Evolutionary conservation across 2,329 filamentous ascomycete species (phyloP).

Genomic region (Cytospora mali): DNA sequence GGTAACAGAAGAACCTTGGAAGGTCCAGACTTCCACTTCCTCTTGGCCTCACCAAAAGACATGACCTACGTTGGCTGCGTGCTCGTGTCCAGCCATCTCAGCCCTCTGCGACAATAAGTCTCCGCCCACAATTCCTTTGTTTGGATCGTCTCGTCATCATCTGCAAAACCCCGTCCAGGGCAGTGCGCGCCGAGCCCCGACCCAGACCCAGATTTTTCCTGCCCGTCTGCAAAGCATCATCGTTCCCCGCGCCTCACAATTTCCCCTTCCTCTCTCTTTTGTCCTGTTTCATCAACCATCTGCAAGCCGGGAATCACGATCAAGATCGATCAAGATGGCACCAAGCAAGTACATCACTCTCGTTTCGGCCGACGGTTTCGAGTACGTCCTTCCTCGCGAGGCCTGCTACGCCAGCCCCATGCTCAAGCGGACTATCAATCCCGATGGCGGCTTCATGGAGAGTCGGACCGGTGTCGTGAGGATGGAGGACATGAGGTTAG

Average conservation of each 20-base stretch:
- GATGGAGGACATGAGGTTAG: conserved; percentile 76
- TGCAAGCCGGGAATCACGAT: background rate
- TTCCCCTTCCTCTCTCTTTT: background rate
- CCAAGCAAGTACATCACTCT: conserved; percentile 74
- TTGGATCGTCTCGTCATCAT: background rate
- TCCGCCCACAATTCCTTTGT: background rate
- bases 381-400: conserved; percentile 74
- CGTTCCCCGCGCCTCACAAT: background rate
- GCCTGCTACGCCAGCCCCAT: conserved; percentile 70
- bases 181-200: background rate
- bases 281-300: background rate
- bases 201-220: background rate
- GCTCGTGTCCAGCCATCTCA: background rate
- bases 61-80: too few species aligned
- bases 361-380: conserved; percentile 73
- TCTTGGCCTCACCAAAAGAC: background rate
- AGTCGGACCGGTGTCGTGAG: conserved; percentile 64
- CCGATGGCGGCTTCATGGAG: conserved; percentile 68
- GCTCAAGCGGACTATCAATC: conserved; percentile 75
- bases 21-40: background rate
- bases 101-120: background rate
- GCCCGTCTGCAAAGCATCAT: background rate
- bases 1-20: background rate
- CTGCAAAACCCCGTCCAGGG: background rate
- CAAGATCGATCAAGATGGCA: conserved; percentile 16